These are phyloP conservation scores for Trametes versicolor DNA, from an alignment of 1,284 basidiomycete species.

Conservation along the genomic window DNA sequence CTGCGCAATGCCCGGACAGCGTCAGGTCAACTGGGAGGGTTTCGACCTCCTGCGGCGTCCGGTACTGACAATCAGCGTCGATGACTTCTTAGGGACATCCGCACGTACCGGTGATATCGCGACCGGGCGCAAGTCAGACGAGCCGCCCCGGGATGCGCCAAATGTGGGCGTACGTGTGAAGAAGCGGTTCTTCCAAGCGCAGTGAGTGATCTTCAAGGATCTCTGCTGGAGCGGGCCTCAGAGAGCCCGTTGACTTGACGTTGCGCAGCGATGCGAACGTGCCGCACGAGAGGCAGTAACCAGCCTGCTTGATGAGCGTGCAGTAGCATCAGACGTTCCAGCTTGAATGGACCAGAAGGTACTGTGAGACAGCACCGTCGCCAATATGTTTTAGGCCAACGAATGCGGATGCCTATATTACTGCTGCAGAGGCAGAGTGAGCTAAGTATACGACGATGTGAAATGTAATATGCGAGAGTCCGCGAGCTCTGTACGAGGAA, in stretches of 20 bases:
- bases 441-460: conserved; percentile 18
- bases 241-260: too few species aligned
- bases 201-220: not conserved
- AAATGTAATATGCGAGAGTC: conserved; percentile 28
- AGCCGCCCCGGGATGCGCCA: not conserved
- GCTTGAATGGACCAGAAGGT: too few species aligned
- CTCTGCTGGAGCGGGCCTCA: too few species aligned
- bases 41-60: conserved; percentile 1
- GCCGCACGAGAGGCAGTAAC: too few species aligned
- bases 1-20: conserved; percentile 1
- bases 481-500: conserved; percentile 21
- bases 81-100: not conserved
- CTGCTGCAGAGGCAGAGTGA: conserved; percentile 19
- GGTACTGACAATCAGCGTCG: not conserved
- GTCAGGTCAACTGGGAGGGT: not conserved
- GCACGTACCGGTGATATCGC: not conserved
- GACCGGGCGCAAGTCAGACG: not conserved
- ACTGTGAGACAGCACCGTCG: not conserved
- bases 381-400: not conserved
- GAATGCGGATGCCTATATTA: conserved; percentile 18
- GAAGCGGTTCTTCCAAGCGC: not conserved
- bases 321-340: too few species aligned
- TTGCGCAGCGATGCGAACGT: too few species aligned
- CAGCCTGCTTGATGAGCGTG: too few species aligned
- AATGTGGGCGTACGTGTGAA: conserved; percentile 9